Evolutionary conservation across 305 asterid genomes (phyloP).

Genomic region (Petunia hybrid): DNA sequence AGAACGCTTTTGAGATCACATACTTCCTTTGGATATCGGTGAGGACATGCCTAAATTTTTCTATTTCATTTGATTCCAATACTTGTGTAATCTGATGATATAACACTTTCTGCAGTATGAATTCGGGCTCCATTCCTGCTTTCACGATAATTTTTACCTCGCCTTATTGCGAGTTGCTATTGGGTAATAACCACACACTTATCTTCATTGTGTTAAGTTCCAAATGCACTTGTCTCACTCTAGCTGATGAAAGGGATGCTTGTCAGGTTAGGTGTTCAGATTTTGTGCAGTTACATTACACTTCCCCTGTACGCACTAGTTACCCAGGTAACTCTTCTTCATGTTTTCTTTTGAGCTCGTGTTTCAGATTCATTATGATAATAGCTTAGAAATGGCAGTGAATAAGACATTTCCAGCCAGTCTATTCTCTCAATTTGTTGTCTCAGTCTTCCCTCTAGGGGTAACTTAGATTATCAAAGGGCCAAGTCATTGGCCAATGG

Average conservation of each 20-base stretch:
- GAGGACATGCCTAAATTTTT: conserved; percentile 30
- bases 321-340: conserved; percentile 35
- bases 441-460: not conserved
- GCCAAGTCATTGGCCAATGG: not conserved
- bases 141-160: conserved; percentile 60
- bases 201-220: not conserved
- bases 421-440: not conserved
- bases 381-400: not conserved
- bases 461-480: not conserved
- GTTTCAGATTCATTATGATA: not conserved
- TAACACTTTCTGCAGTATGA: conserved; percentile 65
- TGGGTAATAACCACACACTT: conserved; percentile 55
- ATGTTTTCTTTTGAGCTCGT: not conserved
- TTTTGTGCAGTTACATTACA: conserved; percentile 43
- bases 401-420: not conserved
- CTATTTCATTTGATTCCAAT: not conserved
- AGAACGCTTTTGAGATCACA: conserved; percentile 97
- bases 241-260: conserved; percentile 15
- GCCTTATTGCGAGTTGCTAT: conserved; percentile 66
- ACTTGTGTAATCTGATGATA: conserved; percentile 23
- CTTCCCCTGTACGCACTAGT: conserved; percentile 39
- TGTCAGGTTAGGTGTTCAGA: conserved; percentile 36
- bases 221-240: not conserved
- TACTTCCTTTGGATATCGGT: conserved; percentile 93
- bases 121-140: conserved; percentile 86